Evolutionary conservation across 140 eudicot species (phyloP), one percentile per base, ranked within the genome.

Genomic region (Artemisia princeps): DNA sequence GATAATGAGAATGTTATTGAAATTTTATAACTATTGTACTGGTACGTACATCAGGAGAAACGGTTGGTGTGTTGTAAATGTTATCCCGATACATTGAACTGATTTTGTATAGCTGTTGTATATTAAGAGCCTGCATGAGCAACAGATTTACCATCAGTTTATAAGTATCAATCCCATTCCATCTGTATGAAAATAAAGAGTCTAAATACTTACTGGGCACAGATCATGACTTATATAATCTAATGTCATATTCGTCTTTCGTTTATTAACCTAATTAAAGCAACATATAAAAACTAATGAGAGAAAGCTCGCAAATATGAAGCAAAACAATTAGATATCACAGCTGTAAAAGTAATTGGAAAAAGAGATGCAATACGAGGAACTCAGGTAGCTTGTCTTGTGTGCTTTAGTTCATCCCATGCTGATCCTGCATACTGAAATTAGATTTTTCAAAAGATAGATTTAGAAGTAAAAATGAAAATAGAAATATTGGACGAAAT

Each of bases 71-170:
- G 78, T 92, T 91, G 55, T 89, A 89, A 76, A 86, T 89, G 81
- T 81, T 91, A 72, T 89, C 96, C 95, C 88, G 86, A 71, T 84
- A 84, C 95, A 84, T 84, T 11, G 97, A 86, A 80, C 97, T 84
- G 82, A 89, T 89, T 79, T 87, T 82, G 75, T 89, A 89, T 49
- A 89, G 86, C 64, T 89, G 97, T 65, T 89, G 94, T 71, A 89
- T 84, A 74, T 90, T 89, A 58, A 89, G 87, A 61, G 84, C 89
- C 96, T 88, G 84, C 65, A 55, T 12, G 59, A 22, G 30, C 3
- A 58, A 58, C 15, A 48, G 55, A 9, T 45, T 22, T 45, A 58
- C 52, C 52, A 23, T 69, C 49, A 70, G n/a, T 69, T 70, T 23
- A 14, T 4, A 46, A 44, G 19, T 17, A 23, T 69, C 28, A 56